phyloP scores from a whole-genome alignment of 352 stramenopile species.

The Pythium phragmiticola region DNA sequence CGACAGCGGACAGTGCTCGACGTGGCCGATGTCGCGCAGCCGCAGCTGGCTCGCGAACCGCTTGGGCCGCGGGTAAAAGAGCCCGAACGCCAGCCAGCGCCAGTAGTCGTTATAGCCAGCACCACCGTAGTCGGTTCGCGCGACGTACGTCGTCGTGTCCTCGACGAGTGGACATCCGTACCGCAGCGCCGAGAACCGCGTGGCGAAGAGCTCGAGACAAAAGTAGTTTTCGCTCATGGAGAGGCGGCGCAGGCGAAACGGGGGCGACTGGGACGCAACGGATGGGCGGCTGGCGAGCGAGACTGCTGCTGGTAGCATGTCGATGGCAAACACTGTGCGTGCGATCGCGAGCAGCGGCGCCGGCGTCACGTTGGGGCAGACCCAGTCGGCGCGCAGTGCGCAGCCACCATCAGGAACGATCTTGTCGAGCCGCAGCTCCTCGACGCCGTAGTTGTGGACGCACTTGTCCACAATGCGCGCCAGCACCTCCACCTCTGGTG shows the following conservation, averaged over 20 bases:
- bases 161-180: conserved; percentile 9
- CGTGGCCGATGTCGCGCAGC: conserved; percentile 5
- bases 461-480: conserved; percentile 16
- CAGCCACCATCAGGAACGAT: not conserved
- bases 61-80: conserved; percentile 26
- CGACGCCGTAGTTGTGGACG: conserved; percentile 3
- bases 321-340: not conserved
- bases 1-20: not conserved
- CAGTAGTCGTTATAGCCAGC: not conserved
- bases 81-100: conserved; percentile 23
- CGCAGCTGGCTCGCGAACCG: conserved; percentile 11
- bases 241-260: not conserved
- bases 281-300: not conserved
- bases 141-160: not conserved
- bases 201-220: not conserved
- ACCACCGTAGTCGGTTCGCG: not conserved
- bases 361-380: not conserved
- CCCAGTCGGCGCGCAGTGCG: not conserved
- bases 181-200: conserved; percentile 13
- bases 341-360: conserved; percentile 2
- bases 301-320: not conserved
- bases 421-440: conserved; percentile 2
- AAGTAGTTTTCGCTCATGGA: conserved; percentile 8
- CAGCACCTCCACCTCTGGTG: conserved; percentile 12
- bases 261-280: too few relatives aligned